Evolutionary conservation across 1,284 basidiomycete genomes (phyloP), one percentile per base, ranked within the genome.

Genomic region (Xanthoconium separans): DNA sequence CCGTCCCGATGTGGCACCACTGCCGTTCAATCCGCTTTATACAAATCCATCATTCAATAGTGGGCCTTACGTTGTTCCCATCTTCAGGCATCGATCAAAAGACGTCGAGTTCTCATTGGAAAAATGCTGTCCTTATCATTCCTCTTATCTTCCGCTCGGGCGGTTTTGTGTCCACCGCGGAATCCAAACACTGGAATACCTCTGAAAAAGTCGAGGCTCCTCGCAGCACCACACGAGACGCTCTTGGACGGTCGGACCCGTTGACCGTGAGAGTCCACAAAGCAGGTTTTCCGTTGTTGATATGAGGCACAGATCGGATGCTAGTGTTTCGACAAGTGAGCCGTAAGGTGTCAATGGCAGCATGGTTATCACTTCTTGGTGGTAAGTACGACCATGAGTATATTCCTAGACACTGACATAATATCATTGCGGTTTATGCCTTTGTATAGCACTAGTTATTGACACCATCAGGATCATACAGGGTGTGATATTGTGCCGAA

Each of bases 371-470:
- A 22, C 13, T 55, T 2, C 4, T 57, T 9, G 31, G 33, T 13
- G 4, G 22, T 22, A 22, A 55, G 56, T 47, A 59, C 56, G 2
- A n/a, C 7, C 33, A 57, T 59, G 18, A 31, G 46, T 30, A 10
- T 22, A 22, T 22, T 22, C 22, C 22, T 22, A 22, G 22, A 22
- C 22, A 22, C 22, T 22, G 22, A 4, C 18, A 20, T 5, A 34
- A n/a, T 37, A 37, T 1, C 36, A 41, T 12, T 24, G 1, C 29
- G 1, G 40, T 39, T 49, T 10, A 42, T 50, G 16, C 33, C 8
- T n/a, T n/a, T 13, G 15, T 27, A 42, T 34, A 68, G 64, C 62
- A 66, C 42, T 13, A 11, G 40, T 55, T 0, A 47, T 68, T 16
- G 39, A 61, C 27, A 49, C 65, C 24, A 46, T 60, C 7, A 60